A percentile compares a stretch with the other conserved stretches of the same genome.
phyloP scores from a whole-genome alignment of 768 basidiomycete genomes.

The Dendrothele bispora region DNA sequence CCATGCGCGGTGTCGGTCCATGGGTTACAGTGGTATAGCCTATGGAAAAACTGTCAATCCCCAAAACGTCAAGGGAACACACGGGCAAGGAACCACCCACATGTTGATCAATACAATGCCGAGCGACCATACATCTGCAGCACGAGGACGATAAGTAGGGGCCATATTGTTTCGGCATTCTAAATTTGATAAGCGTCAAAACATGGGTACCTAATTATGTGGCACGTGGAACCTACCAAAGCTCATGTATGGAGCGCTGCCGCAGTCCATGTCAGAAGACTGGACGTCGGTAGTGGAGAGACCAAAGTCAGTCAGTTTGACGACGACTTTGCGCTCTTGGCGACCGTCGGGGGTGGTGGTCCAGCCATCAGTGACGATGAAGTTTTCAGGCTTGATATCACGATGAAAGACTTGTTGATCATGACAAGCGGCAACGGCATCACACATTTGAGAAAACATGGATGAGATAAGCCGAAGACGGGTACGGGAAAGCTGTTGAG shows the following conservation, averaged over 20 bases:
- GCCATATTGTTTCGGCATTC: constrained; percentile 98
- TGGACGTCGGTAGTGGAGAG: constrained; percentile 86
- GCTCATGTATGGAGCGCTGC: constrained; percentile 98
- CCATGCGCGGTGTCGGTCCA: constrained; percentile 94
- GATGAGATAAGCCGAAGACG: constrained; percentile 91
- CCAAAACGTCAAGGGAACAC: constrained; percentile 7
- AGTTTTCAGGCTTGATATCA: constrained; percentile 99
- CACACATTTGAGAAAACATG: constrained; percentile 99
- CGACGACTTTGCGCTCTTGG: constrained; percentile 83
- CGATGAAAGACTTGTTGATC: constrained; percentile 89
- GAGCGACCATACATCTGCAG: constrained; percentile 98
- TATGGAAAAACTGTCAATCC: constrained; percentile 25
- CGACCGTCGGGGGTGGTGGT: constrained; percentile 51
- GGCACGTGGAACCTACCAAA: constrained; percentile 60
- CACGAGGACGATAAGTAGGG: constrained; percentile 90
- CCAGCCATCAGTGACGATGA: constrained; percentile 88
- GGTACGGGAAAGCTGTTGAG: constrained; percentile 80
- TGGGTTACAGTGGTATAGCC: constrained; percentile 97
- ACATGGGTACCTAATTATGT: constrained; percentile 7
- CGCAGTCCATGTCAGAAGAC: constrained; percentile 96
- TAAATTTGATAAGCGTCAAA: constrained; percentile 29
- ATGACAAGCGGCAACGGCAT: constrained; percentile 94
- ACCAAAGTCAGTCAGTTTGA: constrained; percentile 97
- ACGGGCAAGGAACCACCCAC: constrained; percentile 39
- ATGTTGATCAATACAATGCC: constrained; percentile 99